Evolutionary conservation across 257 asterid species (phyloP).

Genomic region (Salvia splendens): DNA sequence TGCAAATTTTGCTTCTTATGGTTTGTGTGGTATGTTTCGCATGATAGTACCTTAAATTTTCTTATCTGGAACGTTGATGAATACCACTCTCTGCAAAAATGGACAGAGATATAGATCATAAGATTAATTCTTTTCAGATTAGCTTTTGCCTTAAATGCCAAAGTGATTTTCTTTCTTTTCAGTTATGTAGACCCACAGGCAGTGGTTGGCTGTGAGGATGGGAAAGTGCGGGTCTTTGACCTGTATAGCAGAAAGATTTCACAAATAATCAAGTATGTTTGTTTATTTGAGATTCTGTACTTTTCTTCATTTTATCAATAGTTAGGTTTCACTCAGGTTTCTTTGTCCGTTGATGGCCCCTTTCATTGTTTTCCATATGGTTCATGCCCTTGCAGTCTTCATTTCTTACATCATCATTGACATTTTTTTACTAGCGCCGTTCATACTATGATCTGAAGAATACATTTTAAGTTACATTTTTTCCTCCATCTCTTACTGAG

Average conservation of each 20-base stretch:
- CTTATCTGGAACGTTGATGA: conserved; percentile 22
- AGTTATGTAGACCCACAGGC: conserved; percentile 95
- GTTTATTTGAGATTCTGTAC: conserved; percentile 22
- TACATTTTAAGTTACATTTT: not conserved
- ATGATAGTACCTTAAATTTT: conserved; percentile 19
- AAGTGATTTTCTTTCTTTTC: conserved; percentile 36
- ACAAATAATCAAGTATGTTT: conserved; percentile 71
- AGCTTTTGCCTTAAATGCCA: conserved; percentile 10
- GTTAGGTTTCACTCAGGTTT: conserved; percentile 10
- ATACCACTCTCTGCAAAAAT: conserved; percentile 12
- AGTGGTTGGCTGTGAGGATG: conserved; percentile 91
- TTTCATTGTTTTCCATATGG: conserved; percentile 18
- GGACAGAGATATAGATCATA: not conserved
- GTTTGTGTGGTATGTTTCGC: not conserved
- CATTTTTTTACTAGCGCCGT: conserved; percentile 16
- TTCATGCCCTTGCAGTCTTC: conserved; percentile 21
- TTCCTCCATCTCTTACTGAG: conserved; percentile 17
- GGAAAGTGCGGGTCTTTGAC: conserved; percentile 87
- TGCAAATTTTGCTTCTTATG: conserved; percentile 11
- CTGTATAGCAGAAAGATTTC: conserved; percentile 91
- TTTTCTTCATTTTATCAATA: conserved; percentile 13
- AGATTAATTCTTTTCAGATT: conserved; percentile 6
- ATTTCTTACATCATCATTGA: not conserved
- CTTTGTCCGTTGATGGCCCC: conserved; percentile 14
- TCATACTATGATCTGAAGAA: conserved; percentile 12